Conservation (phyloP, 129 eudicot species). For the Flaveria linearis region DNA sequence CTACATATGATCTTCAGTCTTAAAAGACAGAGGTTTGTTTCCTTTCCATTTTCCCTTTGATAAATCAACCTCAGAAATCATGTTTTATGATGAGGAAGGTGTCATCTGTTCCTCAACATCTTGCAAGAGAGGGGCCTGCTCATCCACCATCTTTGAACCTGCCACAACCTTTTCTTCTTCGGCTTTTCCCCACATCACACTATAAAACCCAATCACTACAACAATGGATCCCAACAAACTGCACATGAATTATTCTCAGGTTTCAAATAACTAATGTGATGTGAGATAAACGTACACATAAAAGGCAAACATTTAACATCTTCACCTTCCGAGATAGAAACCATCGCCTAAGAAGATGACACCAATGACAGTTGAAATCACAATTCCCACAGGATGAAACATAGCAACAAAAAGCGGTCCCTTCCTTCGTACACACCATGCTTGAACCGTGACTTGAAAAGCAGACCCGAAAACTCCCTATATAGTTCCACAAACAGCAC, state of each 20-base stretch:
- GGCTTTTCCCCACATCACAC: slow-evolving; percentile 87
- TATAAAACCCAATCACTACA: slow-evolving; percentile 76
- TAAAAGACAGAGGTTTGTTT: not conserved
- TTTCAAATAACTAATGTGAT: not conserved
- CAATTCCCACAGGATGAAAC: slow-evolving; percentile 86
- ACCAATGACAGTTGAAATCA: slow-evolving; percentile 59
- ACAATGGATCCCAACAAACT: slow-evolving; percentile 72
- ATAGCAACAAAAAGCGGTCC: slow-evolving; percentile 86
- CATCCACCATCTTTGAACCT: slow-evolving; percentile 15
- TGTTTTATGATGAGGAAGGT: slow-evolving; percentile 6
- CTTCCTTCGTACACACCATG: slow-evolving; percentile 68
- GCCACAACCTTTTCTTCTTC: slow-evolving; percentile 45
- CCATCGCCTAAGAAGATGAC: slow-evolving; percentile 58
- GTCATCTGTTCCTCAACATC: slow-evolving; percentile 32
- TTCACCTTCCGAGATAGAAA: slow-evolving; percentile 81
- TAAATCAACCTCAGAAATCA: not conserved
- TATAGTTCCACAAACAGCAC: slow-evolving; percentile 10
- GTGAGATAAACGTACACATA: not conserved
- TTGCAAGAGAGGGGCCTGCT: slow-evolving; percentile 48
- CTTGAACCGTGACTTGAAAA: slow-evolving; percentile 60
- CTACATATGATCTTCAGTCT: too few species aligned
- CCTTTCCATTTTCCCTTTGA: slow-evolving; percentile 15
- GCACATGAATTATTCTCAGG: slow-evolving; percentile 28
- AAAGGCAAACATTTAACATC: not conserved
- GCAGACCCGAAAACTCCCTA: slow-evolving; percentile 86